Base-by-base conservation (phyloP, 208 protist genomes). In the Acanthamoeba triangularis region DNA sequence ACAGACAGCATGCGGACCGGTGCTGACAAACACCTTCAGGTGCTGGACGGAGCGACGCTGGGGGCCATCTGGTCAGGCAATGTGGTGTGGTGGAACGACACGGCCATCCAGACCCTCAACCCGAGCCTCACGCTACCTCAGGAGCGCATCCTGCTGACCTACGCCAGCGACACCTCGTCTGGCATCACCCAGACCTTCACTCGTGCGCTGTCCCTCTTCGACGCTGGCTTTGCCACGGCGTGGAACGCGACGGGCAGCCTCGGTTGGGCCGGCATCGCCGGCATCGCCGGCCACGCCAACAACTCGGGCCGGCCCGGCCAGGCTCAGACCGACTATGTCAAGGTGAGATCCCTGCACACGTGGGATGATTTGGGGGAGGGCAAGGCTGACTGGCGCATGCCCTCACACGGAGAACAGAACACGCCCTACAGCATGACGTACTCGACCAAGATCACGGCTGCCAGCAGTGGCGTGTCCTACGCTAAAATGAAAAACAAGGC, bases 391-490 rank as follows among this genome's bases (percentile, higher is more conserved):
- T 8, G 47, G 47, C 47, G 13, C 47, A 52, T 52, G 13, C 47
- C 44, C 47, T 52, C 47, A 16, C 47, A 16, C 47, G 47, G 47
- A 52, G 47, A 30, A 30, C 80, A 93, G 87, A 49, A 76, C 41
- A 52, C 28, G n/a, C 87, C 37, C 54, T 93, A 93, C 61, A 93
- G 87, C 63, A 69, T 93, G 61, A 76, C 37, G 28, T 93, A 93
- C 30, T 35, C 63, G 59, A 76, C 41, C 35, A 76, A 54, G 37
- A 18, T 37, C 61, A 52, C 37, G 35, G 87, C 87, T 16, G 44
- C 23, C 59, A 56, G 13, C 7, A 37, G 7, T 41, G 33, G 61
- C 87, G 54, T 93, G 47, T 28, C 59, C 10, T 93, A 78, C 35
- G 56, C 87, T 2, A 5, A 18, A 13, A 69, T 93, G 87, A 93